Base-by-base conservation (phyloP, 2,329 filamentous ascomycete genomes). In the Didymella segeticola region DNA sequence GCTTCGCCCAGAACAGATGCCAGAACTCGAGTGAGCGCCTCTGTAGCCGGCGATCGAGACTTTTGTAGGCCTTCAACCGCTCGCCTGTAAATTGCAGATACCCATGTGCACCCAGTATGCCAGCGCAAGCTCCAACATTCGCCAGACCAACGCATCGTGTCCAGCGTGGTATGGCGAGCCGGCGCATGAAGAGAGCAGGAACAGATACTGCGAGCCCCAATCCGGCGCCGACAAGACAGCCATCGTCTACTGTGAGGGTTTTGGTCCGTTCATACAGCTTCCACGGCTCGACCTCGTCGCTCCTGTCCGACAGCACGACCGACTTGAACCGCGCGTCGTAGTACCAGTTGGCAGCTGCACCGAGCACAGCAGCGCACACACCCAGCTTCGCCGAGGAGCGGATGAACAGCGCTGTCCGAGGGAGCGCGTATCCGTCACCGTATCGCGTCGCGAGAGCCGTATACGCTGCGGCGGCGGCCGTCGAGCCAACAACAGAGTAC, bases 31-130 rank as follows among this genome's bases (percentile, higher is more conserved):
- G 50, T 23, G 59, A 62, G 30, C 64, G 58, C 20, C 53, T 48
- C 47, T 62, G 53, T 5, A 59, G 46, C 12, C 54, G 58, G 5
- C 50, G 38, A 8, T 64, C 55, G 12, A 71, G 55, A 4, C 45
- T 51, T 31, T 33, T 34, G 33, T 65, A 60, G 6, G 68, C 66
- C 43, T 60, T 61, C 53, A 65, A 60, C 11, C 68, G 57, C 50
- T 69, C 66, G 15, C 67, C 69, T 0, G 57, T 71, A 25, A 69
- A 69, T 10, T 67, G 57, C 15, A 71, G 56, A 33, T 68, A 69
- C 26, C 53, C 62, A 54, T 69, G 61, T 4, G 62, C 54, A 23
- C 51, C 64, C 4, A 63, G 14, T 2, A 70, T 42, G 7, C 69
- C 68, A 7, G 57, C 53, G 31, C 61, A 64, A 14, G 64, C 64